Conservation (phyloP, 2,329 filamentous ascomycete species). For the Ceratocystis cubensis region DNA sequence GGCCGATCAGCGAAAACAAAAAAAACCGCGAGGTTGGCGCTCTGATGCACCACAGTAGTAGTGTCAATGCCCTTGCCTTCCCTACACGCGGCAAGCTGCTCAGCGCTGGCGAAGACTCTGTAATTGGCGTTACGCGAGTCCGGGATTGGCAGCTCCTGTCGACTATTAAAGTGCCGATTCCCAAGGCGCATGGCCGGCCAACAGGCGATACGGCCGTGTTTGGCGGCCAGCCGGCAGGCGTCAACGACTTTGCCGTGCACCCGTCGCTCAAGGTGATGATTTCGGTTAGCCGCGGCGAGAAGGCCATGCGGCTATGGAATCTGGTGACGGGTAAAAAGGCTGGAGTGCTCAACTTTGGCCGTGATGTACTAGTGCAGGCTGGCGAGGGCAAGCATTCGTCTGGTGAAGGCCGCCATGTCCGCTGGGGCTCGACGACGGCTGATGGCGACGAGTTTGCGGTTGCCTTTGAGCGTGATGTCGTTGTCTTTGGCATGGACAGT, state of each 20-base stretch:
- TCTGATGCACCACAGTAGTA: slow-evolving; percentile 73
- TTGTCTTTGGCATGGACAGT: slow-evolving; percentile 82
- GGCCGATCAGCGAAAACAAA: slow-evolving; percentile 68
- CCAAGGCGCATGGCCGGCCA: slow-evolving; percentile 66
- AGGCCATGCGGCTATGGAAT: slow-evolving; percentile 90
- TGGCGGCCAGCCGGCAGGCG: slow-evolving; percentile 69
- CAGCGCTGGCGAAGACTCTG: slow-evolving; percentile 80
- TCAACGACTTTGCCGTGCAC: slow-evolving; percentile 92
- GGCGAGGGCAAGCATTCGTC: slow-evolving; percentile 65
- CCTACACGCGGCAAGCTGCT: slow-evolving; percentile 79
- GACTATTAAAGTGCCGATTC: slow-evolving; percentile 76
- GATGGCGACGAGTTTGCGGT: slow-evolving; percentile 75
- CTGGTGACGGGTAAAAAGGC: slow-evolving; percentile 93
- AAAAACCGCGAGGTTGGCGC: slow-evolving; percentile 81
- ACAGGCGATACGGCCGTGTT: slow-evolving; percentile 80
- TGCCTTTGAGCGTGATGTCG: slow-evolving; percentile 70
- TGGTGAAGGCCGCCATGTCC: slow-evolving; percentile 71
- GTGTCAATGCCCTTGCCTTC: slow-evolving; percentile 67
- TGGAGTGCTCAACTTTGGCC: slow-evolving; percentile 74
- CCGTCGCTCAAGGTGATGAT: slow-evolving; percentile 96
- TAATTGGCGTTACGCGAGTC: slow-evolving; percentile 73
- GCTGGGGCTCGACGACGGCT: slow-evolving; percentile 61
- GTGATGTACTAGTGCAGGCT: slow-evolving; percentile 57
- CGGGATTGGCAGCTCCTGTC: slow-evolving; percentile 83
- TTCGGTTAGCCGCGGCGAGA: slow-evolving; percentile 78